Base-by-base conservation (phyloP, 2,329 filamentous ascomycete species). In the Colletotrichum eleusines region DNA sequence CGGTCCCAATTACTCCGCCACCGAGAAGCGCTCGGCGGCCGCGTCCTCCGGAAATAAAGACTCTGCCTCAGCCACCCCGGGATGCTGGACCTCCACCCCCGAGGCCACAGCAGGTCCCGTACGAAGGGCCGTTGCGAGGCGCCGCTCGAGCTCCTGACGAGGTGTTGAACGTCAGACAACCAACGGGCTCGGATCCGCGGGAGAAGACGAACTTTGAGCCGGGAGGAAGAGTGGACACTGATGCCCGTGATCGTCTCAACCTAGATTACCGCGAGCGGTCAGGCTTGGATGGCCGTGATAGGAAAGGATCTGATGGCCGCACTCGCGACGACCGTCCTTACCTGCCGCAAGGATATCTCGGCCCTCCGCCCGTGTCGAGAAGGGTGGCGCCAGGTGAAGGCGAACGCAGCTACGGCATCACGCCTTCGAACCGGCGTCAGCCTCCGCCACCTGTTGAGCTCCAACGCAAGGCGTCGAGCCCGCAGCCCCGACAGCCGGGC, bases 1-100 rank as follows among this genome's bases (percentile, higher is more conserved):
- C 50, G 5, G 28, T 16, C 12, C 68, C 53, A 5, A 14, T 42
- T 12, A 61, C 54, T 20, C 72, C 72, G 6, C 72, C 72, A 2
- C 72, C 71, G n/a, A 71, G 71, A 33, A 73, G 67, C 53, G 51
- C 63, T 20, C 57, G 65, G n/a, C 59, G 72, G 40, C 72, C 72
- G 23, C 63, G 58, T 12, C 72, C 72, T 18, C 71, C 66, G 38
- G 61, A 59, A n/a, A 18, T 68, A 42, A 71, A 54, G 28, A 63
- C 8, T 20, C 35, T 68, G 38, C 50, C 64, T 12, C 51, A 55
- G 11, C 40, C 46, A 31, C 54, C 66, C 1, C 50, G 31, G 35
- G 58, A n/a, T 14, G 58, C 58, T 14, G 64, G 51, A 3, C 23
- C 46, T 9, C 68, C 68, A 1, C 68, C 64, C 20, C 64, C 63